Percentiles rank a stretch among this genome's conserved stretches.
phyloP scores from a whole-genome alignment of 2,329 filamentous ascomycete genomes.

The Colletotrichum theobromicola region DNA sequence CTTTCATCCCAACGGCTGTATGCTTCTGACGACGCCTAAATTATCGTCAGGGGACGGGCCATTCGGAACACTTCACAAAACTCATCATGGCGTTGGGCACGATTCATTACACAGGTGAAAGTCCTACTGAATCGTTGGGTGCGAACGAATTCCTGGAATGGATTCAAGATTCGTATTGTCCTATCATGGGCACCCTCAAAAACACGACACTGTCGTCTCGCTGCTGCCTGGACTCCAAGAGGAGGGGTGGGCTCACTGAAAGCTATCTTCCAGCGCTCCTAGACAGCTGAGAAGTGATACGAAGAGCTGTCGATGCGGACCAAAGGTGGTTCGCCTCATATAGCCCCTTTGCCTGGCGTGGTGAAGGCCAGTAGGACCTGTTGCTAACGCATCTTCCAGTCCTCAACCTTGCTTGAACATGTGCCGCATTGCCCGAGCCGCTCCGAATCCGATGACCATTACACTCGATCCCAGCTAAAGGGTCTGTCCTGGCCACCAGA shows the following conservation, averaged over 20 bases:
- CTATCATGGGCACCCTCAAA: background rate
- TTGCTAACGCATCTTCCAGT: background rate
- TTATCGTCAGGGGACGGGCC: background rate
- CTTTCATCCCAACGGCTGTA: background rate
- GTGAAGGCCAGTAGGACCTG: background rate
- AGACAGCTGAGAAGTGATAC: background rate
- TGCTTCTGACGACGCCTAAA: background rate
- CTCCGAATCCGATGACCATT: background rate
- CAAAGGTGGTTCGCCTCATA: background rate
- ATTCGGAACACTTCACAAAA: background rate
- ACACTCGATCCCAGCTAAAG: background rate
- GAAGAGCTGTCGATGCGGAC: background rate
- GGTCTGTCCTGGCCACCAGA: background rate
- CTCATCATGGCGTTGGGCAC: background rate
- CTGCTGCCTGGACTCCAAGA: background rate
- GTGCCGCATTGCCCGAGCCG: background rate
- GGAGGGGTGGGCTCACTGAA: background rate
- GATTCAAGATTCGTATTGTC: background rate
- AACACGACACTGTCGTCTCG: background rate
- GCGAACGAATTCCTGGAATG: background rate
- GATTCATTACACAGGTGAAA: background rate
- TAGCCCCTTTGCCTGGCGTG: background rate
- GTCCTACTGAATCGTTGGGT: background rate
- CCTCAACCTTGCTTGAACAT: background rate
- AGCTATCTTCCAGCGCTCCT: background rate